Conservation (phyloP, 78 protist genomes). For the Dictyostelium purpureum region DNA sequence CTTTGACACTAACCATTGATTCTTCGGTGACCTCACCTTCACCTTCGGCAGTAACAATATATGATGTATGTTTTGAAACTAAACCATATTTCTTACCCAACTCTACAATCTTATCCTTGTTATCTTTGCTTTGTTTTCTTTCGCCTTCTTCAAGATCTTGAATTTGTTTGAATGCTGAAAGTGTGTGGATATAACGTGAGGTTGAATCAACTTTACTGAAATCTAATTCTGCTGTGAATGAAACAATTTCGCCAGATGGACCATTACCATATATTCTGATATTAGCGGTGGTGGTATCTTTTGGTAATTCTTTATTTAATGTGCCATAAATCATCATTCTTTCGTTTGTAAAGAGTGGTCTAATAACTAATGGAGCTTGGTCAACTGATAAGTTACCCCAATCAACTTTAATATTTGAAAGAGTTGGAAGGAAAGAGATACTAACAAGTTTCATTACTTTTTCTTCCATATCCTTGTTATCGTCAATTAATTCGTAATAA, state of each 20-base stretch:
- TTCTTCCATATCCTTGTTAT: conserved; percentile 32
- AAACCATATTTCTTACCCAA: conserved; percentile 41
- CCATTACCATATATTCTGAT: conserved; percentile 20
- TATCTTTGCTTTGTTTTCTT: background rate
- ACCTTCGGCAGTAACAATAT: conserved; percentile 33
- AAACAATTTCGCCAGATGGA: background rate
- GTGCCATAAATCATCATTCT: conserved; percentile 51
- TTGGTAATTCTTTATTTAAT: background rate
- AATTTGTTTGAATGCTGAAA: conserved; percentile 11
- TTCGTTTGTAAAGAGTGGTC: conserved; percentile 59
- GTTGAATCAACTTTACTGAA: background rate
- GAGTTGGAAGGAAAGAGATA: conserved; percentile 64
- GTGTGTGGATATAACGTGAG: conserved; percentile 1
- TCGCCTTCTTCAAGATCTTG: conserved; percentile 33
- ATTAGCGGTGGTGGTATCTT: background rate
- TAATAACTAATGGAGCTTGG: conserved; percentile 24
- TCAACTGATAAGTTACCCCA: conserved; percentile 11
- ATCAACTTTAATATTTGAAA: conserved; percentile 45
- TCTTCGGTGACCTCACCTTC: conserved; percentile 20
- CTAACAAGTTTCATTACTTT: conserved; percentile 36
- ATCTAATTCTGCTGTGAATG: conserved; percentile 5
- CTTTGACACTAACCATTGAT: conserved; percentile 36
- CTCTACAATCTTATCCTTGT: conserved; percentile 21
- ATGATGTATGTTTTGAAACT: conserved; percentile 42
- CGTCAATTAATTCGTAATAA: conserved; percentile 44